Evolutionary conservation across 2,329 filamentous ascomycete species (phyloP), one percentile per base, ranked within the genome.

Genomic region (Davidsoniella australis): DNA sequence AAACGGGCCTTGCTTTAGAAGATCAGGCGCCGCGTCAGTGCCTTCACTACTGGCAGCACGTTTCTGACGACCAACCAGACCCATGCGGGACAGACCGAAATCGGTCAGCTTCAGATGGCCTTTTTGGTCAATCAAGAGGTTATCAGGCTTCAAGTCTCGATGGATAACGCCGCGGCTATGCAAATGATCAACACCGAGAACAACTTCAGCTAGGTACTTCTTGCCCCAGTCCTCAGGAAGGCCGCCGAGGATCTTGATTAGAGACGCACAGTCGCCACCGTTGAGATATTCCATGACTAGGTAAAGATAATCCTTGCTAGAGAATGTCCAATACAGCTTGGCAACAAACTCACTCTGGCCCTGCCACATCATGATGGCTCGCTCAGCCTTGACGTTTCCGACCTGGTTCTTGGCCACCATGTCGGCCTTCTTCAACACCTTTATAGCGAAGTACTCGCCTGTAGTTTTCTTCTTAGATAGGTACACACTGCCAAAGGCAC

Each of bases 281-380:
- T 96, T 98, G 51, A 98, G 72, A 64, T 98, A 98, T 61, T 98
- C 91, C 91, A 98, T 98, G 20, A 98, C 91, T 52, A 98, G 72
- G 61, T 96, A 98, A 20, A 98, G 78, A 61, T 95, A 98, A 60
- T 98, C 91, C 61, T 98, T 98, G 71, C 89, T 98, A 3, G 91
- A 94, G 60, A 98, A 98, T 0, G 91, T 98, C 93, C 93, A 98
- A 67, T 96, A 98, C 10, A 98, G 73, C 67, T 98, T 98, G 23
- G 91, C 91, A 51, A 98, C 91, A 62, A 98, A 98, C 53, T 98
- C 91, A 62, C 93, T 98, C 64, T 96, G 87, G 18, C 91, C 91
- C 66, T 98, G 91, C 85, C 91, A 96, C 91, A 98, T 98, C 91
- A 98, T 96, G 61, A 98, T 98, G 18, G 93, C 93, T 56, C 91